Conservation (phyloP, 2,329 filamentous ascomycete species). For the Phoma sp. region DNA sequence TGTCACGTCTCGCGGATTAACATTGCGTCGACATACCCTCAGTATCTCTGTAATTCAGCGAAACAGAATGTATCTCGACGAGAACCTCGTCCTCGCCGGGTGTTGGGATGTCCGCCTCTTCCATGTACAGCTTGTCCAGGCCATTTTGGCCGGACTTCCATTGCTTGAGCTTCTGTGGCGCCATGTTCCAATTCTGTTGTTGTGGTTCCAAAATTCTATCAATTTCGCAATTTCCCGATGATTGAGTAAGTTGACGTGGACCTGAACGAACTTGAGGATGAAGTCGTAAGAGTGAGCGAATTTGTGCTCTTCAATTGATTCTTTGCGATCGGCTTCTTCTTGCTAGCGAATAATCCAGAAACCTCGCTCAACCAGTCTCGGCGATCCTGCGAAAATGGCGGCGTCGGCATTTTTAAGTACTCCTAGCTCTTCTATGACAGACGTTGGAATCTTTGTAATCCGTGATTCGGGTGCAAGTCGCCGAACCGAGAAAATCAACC, state of each 20-base stretch:
- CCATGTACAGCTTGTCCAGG: conserved; percentile 50
- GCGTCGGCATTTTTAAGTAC: conserved; percentile 40
- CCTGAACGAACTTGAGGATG: conserved; percentile 13
- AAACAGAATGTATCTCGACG: conserved; percentile 60
- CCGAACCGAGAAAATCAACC: conserved; percentile 6
- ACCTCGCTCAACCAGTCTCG: conserved; percentile 47
- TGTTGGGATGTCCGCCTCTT: conserved; percentile 43
- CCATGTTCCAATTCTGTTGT: conserved; percentile 24
- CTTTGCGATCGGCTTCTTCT: conserved; percentile 26
- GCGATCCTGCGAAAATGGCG: conserved; percentile 46
- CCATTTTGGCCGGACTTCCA: conserved; percentile 55
- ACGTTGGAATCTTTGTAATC: conserved; percentile 11
- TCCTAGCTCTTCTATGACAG: conserved; percentile 6
- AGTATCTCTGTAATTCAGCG: conserved; percentile 63
- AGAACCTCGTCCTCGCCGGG: conserved; percentile 56
- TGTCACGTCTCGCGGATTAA: too few species aligned
- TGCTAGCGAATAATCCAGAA: conserved; percentile 31
- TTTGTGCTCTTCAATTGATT: conserved; percentile 20
- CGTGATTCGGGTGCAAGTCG: conserved; percentile 11
- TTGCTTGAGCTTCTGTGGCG: conserved; percentile 45
- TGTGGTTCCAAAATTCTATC: conserved; percentile 14
- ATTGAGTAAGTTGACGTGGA: conserved; percentile 17
- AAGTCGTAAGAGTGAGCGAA: conserved; percentile 9
- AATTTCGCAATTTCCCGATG: conserved; percentile 10
- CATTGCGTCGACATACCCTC: conserved; percentile 42